Evolutionary conservation across 768 basidiomycete genomes (phyloP), one percentile per base, ranked within the genome.

Genomic region (Sutorius australiensis): DNA sequence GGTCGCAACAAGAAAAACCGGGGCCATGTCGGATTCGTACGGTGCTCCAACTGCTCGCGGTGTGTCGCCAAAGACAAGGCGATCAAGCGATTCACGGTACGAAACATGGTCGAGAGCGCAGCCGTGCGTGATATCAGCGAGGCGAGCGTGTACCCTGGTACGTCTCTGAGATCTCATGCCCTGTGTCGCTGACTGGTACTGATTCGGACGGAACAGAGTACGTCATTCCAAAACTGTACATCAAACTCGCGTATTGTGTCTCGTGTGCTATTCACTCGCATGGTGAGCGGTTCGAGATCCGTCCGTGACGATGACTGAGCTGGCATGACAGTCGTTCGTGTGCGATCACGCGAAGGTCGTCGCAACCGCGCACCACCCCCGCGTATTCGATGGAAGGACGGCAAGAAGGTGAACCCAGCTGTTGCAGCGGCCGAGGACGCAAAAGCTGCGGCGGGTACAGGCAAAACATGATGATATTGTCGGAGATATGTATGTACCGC

Each of bases 81-180:
- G 61, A 97, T 98, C 87, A 97, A 97, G 80, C 83, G 97, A 48
- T 95, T 95, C 84, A 97, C 95, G 36, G 95, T 98, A 68, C 86
- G 94, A 76, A 99, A 99, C 85, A 98, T 98, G 92, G 94, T 99
- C 53, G 95, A 98, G 83, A 91, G 91, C 68, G 97, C 97, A 41
- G 95, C 95, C 50, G 92, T 98, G 63, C 82, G 95, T 59, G 97
- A 99, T 78, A 89, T 99, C 71, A 91, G 87, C 70, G 97, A 98
- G 66, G 94, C 95, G 38, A 89, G 86, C 66, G 87, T 98, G 57
- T 99, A 98, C 77, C 74, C 78, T 53, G 92, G 93, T 94, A 65
- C 60, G 84, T 76, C 21, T 5, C 9, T 24, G n/a, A n/a, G n/a
- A n/a, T n/a, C n/a, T n/a, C n/a, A n/a, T 2, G 5, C 11, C 10